Evolutionary conservation across 192 early-diverging fungal species (phyloP).

Genomic region (Coemansia sp.): DNA sequence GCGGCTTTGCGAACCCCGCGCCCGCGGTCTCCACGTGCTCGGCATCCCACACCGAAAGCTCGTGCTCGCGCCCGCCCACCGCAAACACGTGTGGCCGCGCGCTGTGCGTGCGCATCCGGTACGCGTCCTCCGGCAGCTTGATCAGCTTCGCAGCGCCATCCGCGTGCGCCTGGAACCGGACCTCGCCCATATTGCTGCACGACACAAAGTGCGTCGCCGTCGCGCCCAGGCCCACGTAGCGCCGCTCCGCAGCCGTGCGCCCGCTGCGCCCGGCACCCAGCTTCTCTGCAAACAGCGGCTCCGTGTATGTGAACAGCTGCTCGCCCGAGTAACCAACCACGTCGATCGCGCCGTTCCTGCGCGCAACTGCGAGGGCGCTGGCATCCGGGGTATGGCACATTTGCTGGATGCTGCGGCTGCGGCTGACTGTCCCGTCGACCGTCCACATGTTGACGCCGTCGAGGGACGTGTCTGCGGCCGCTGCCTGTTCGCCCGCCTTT

Average conservation of each 20-base stretch:
- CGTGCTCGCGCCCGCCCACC: slow-evolving; percentile 83
- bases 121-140: slow-evolving; percentile 57
- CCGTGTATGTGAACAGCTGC: slow-evolving; percentile 11
- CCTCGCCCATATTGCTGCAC: slow-evolving; percentile 44
- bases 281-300: slow-evolving; percentile 18
- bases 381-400: slow-evolving; percentile 16
- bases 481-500: slow-evolving; percentile 17
- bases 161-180: slow-evolving; percentile 32
- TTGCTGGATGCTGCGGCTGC: slow-evolving; percentile 25
- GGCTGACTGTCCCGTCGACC: slow-evolving; percentile 25
- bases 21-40: slow-evolving; percentile 12
- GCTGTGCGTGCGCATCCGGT: slow-evolving; percentile 67
- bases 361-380: slow-evolving; percentile 25
- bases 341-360: slow-evolving; percentile 32
- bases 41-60: slow-evolving; percentile 70
- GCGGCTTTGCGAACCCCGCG: slow-evolving; percentile 19
- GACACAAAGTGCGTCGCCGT: slow-evolving; percentile 16
- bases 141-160: slow-evolving; percentile 8
- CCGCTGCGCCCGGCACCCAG: slow-evolving; percentile 31
- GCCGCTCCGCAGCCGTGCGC: slow-evolving; percentile 11
- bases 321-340: slow-evolving; percentile 17
- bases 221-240: slow-evolving; percentile 26
- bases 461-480: slow-evolving; percentile 5
- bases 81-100: slow-evolving; percentile 67
- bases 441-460: slow-evolving; percentile 22